A percentile compares a stretch with the other conserved stretches of the same genome.
These are phyloP conservation scores for Botrytis deweyae DNA, from an alignment of 2,329 filamentous ascomycete genomes.

Conservation along the genomic window DNA sequence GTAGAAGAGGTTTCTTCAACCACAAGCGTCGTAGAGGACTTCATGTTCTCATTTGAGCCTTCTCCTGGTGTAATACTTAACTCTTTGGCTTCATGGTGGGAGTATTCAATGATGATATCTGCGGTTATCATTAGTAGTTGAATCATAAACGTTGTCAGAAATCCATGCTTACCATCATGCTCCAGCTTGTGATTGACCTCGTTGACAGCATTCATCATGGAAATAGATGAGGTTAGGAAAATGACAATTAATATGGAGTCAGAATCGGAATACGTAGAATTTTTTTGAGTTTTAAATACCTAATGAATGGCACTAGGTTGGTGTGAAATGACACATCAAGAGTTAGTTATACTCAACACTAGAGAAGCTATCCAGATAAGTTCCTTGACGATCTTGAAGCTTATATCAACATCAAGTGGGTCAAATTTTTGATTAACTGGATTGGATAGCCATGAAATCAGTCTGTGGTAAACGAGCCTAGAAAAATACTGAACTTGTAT, in stretches of 20 bases:
- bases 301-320: background rate
- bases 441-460: background rate
- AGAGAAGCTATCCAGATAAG: background rate
- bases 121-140: background rate
- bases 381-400: background rate
- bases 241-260: background rate
- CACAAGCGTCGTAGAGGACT: too few relatives aligned
- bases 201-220: background rate
- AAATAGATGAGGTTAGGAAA: too few relatives aligned
- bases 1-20: background rate
- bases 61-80: background rate
- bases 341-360: background rate
- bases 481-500: background rate
- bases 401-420: background rate
- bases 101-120: background rate
- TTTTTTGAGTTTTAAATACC: background rate
- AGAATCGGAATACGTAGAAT: background rate
- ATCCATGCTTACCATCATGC: background rate
- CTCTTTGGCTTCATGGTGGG: background rate
- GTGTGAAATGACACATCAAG: background rate
- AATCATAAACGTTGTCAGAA: background rate
- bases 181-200: background rate
- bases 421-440: background rate
- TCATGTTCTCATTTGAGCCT: too few relatives aligned
- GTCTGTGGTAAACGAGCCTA: background rate